A percentile compares a stretch with the other conserved stretches of the same genome.
Conservation (phyloP, 1,284 basidiomycete genomes). For the Kwoniella shivajii region DNA sequence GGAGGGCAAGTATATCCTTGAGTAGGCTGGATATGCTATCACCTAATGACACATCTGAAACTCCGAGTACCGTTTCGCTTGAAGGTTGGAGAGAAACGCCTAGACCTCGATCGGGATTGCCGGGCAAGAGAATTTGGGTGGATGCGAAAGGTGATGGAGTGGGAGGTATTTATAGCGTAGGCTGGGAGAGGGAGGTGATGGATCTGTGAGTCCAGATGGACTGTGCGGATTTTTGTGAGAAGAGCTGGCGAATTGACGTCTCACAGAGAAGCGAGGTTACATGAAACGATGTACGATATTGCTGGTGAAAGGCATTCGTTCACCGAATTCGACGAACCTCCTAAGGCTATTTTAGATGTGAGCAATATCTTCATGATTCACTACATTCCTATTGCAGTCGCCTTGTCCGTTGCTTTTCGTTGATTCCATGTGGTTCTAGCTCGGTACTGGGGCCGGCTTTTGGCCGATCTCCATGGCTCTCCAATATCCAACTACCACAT, state of each 20-base stretch:
- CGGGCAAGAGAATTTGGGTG: conserved; percentile 26
- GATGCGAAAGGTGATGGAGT: conserved; percentile 21
- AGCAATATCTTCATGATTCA: conserved; percentile 15
- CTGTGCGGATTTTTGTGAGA: background rate
- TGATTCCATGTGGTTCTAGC: conserved; percentile 13
- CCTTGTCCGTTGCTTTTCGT: no score
- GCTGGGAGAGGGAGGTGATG: conserved; percentile 48
- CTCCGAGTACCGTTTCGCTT: background rate
- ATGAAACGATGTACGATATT: conserved; percentile 48
- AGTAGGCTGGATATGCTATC: background rate
- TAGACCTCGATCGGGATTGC: conserved; percentile 14
- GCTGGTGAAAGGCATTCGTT: conserved; percentile 43
- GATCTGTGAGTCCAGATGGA: conserved; percentile 39
- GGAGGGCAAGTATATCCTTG: background rate
- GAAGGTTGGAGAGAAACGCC: conserved; percentile 27
- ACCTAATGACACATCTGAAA: background rate
- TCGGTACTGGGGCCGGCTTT: conserved; percentile 49
- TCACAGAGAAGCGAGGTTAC: conserved; percentile 44
- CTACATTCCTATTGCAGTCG: background rate
- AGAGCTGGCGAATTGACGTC: background rate
- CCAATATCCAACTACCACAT: conserved; percentile 39
- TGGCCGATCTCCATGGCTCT: conserved; percentile 52
- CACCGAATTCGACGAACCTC: conserved; percentile 27
- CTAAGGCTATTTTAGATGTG: conserved; percentile 48
- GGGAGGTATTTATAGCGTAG: conserved; percentile 39